Percentiles rank a stretch among this genome's conserved stretches.
These are phyloP conservation scores for Pythium brachiatum DNA, from an alignment of 352 stramenopile genomes.

Conservation along the genomic window DNA sequence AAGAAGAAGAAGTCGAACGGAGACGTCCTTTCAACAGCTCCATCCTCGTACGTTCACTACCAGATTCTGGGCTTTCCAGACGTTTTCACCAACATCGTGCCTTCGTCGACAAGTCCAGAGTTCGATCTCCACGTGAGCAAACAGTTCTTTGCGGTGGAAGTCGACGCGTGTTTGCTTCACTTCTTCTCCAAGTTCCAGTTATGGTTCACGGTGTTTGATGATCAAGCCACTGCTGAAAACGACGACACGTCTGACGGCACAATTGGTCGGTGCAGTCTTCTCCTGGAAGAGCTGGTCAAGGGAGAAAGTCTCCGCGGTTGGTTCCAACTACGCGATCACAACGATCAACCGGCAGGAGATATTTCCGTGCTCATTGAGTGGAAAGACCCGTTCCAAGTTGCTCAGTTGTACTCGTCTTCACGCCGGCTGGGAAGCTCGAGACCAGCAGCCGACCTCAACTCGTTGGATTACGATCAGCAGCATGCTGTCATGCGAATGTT, in stretches of 20 bases:
- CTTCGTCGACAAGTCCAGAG: slow-evolving; percentile 54
- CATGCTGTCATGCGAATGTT: slow-evolving; percentile 63
- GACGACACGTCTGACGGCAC: slow-evolving; percentile 47
- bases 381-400: slow-evolving; percentile 72
- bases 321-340: slow-evolving; percentile 65
- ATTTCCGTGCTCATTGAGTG: slow-evolving; percentile 75
- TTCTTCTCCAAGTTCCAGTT: slow-evolving; percentile 84
- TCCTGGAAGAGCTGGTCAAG: slow-evolving; percentile 60
- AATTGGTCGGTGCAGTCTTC: slow-evolving; percentile 72
- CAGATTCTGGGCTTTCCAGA: slow-evolving; percentile 89
- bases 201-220: slow-evolving; percentile 86
- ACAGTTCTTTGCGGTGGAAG: slow-evolving; percentile 63
- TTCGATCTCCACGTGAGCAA: slow-evolving; percentile 68
- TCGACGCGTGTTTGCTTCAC: slow-evolving; percentile 72
- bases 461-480: slow-evolving; percentile 70
- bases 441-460: slow-evolving; percentile 38
- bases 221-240: slow-evolving; percentile 44
- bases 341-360: slow-evolving; percentile 54
- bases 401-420: slow-evolving; percentile 42
- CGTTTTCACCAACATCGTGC: slow-evolving; percentile 85
- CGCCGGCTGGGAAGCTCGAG: slow-evolving; percentile 21
- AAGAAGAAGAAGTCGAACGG: slow-evolving; percentile 33
- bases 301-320: slow-evolving; percentile 70
- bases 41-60: slow-evolving; percentile 88
- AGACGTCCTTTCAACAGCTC: slow-evolving; percentile 29